Base-by-base conservation (phyloP, 495 filamentous ascomycete genomes). In the Xylaria intraflava region DNA sequence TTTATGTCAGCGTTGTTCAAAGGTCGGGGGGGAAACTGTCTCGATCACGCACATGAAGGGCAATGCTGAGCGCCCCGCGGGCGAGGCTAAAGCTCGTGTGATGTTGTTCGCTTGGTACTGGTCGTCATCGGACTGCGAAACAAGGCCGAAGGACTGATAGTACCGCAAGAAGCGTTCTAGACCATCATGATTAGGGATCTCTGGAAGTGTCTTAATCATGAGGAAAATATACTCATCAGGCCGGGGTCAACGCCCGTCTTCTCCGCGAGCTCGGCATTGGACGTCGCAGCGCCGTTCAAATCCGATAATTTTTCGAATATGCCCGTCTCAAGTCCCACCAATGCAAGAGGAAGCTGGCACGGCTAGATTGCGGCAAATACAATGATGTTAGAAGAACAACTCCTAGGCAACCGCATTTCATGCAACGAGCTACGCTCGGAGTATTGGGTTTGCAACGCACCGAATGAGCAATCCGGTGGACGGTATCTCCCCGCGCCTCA, bases 141-240 rank as follows among this genome's bases (percentile, higher is more conserved):
- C 57, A 14, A 71, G 60, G 6, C 62, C 57, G 30, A 62, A 64
- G 2, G 72, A 69, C 11, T 70, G 70, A 17, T 76, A 59, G 50
- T 74, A 75, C 12, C 74, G 70, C 23, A 77, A 55, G 24, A 79
- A 33, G 24, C 76, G 62, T 46, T 66, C 74, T 78, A 4, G 9
- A 10, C 1, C 27, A 29, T 19, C 19, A 29, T 29, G 27, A 9
- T 29, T 5, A 4, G 27, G 27, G 5, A 29, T 35, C 12, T 3
- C 5, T 35, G 9, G 31, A 6, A 3, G 5, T 35, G 7, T 35
- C 31, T 12, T 35, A 35, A 8, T 35, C 5, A 5, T 35, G 10
- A 26, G 2, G n/a, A n/a, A 7, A 46, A 12, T 53, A 46, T 45
- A 74, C 73, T 69, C 17, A 74, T 36, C 6, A 75, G 46, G 10